A percentile compares a stretch with the other conserved stretches of the same genome.
Evolutionary conservation across 1,284 basidiomycete genomes (phyloP).

Genomic region (Irpex sp.): DNA sequence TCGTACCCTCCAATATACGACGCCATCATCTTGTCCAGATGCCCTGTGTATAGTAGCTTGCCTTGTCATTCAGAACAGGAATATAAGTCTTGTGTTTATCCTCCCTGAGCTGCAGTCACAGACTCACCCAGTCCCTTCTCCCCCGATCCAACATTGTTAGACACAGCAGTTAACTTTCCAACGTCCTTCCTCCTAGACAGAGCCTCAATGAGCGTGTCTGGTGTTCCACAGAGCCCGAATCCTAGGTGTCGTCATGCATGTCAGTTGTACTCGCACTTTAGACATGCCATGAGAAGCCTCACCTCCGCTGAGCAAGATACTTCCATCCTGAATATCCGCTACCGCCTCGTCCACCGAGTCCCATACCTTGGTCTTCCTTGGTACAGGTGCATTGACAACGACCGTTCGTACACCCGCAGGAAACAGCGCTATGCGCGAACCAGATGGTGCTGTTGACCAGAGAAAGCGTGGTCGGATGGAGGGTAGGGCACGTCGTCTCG

Average conservation of each 20-base stretch:
- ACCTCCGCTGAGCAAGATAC: constrained; percentile 80
- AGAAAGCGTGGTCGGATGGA: constrained; percentile 1
- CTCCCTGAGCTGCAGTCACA: constrained; percentile 1
- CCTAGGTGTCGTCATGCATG: constrained; percentile 36
- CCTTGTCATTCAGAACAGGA: constrained; percentile 38
- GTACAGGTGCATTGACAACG: constrained; percentile 22
- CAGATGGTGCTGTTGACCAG: background rate
- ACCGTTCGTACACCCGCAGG: background rate
- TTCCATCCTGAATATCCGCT: constrained; percentile 51
- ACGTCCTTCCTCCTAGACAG: constrained; percentile 71
- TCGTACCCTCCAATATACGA: constrained; percentile 80
- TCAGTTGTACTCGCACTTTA: background rate
- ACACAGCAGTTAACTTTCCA: constrained; percentile 73
- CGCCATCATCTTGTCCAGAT: constrained; percentile 81
- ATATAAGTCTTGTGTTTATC: constrained; percentile 4
- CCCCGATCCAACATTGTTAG: constrained; percentile 85
- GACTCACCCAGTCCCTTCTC: constrained; percentile 72
- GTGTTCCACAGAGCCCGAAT: constrained; percentile 74
- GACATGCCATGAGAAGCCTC: constrained; percentile 17
- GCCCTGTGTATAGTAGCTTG: constrained; percentile 69
- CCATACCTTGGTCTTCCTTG: constrained; percentile 45
- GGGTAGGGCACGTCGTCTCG: background rate
- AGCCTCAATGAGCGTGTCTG: constrained; percentile 85
- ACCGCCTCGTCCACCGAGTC: constrained; percentile 50
- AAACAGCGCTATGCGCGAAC: background rate